Conservation (phyloP, 73 alveolate genomes). For the Paramecium pentaurelia region DNA sequence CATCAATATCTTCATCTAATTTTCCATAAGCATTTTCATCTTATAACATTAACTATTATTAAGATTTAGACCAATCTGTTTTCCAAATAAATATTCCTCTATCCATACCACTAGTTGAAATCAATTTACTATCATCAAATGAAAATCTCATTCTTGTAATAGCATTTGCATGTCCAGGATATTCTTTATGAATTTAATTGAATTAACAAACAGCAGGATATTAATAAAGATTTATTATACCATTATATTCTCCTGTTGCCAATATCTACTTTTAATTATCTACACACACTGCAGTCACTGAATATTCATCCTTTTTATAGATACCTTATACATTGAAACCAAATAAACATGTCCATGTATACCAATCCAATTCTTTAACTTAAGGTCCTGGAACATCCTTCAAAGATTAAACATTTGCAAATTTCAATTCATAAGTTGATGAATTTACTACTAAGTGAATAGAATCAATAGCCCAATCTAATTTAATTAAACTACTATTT, state of each 20-base stretch:
- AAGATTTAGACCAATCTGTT: conserved; percentile 69
- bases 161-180: conserved; percentile 94
- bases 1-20: background rate
- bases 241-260: conserved; percentile 94
- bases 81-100: conserved; percentile 94
- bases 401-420: conserved; percentile 68
- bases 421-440: conserved; percentile 90
- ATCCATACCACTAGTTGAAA: conserved; percentile 95
- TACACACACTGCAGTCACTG: conserved; percentile 85
- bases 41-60: background rate
- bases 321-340: conserved; percentile 95
- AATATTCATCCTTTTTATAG: conserved; percentile 93
- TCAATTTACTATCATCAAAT: conserved; percentile 81
- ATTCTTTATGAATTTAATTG: conserved; percentile 78
- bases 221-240: conserved; percentile 86
- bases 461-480: conserved; percentile 92
- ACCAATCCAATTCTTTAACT: conserved; percentile 94
- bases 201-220: conserved; percentile 91
- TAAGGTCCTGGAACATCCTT: conserved; percentile 70
- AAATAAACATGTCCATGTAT: conserved; percentile 84
- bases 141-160: conserved; percentile 92
- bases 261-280: conserved; percentile 72
- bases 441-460: conserved; percentile 79
- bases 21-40: conserved; percentile 6
- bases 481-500: conserved; percentile 86